A percentile compares a stretch with the other conserved stretches of the same genome.
Evolutionary conservation across 768 basidiomycete species (phyloP).

Genomic region (Coprinopsis sp.): DNA sequence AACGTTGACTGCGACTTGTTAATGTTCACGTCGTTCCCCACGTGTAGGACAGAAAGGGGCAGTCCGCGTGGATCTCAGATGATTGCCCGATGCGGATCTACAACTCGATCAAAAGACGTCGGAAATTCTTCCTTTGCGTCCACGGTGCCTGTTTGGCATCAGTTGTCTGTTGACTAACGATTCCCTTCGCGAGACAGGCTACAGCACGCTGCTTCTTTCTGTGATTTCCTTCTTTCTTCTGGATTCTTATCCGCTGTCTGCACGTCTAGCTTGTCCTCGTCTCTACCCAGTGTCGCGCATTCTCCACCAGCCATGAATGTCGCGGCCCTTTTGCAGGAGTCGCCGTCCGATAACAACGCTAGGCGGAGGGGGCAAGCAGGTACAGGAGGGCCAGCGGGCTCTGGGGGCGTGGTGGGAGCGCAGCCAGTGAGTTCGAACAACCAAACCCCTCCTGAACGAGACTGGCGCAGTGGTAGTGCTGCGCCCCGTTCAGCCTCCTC

Average conservation of each 20-base stretch:
- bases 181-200: background rate
- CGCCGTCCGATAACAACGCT: slow-evolving; percentile 13
- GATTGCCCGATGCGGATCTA: too few species aligned
- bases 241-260: slow-evolving; percentile 1
- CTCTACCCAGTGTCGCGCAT: too few species aligned
- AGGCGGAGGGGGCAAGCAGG: slow-evolving; percentile 6
- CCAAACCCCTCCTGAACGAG: background rate
- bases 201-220: background rate
- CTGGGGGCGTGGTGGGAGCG: background rate
- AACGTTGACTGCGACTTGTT: too few species aligned
- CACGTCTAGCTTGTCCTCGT: background rate
- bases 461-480: background rate
- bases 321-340: slow-evolving; percentile 15
- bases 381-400: background rate
- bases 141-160: slow-evolving; percentile 3
- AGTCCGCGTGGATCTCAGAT: too few species aligned
- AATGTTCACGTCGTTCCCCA: too few species aligned
- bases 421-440: background rate
- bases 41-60: too few species aligned
- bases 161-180: slow-evolving; percentile 4
- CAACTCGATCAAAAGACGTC: too few species aligned
- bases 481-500: background rate
- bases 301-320: slow-evolving; percentile 19
- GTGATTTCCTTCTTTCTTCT: background rate
- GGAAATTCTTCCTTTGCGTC: background rate